These are phyloP conservation scores for Alopecurus myosuroides DNA, from an alignment of 176 grass and related monocot species.

Conservation along the genomic window DNA sequence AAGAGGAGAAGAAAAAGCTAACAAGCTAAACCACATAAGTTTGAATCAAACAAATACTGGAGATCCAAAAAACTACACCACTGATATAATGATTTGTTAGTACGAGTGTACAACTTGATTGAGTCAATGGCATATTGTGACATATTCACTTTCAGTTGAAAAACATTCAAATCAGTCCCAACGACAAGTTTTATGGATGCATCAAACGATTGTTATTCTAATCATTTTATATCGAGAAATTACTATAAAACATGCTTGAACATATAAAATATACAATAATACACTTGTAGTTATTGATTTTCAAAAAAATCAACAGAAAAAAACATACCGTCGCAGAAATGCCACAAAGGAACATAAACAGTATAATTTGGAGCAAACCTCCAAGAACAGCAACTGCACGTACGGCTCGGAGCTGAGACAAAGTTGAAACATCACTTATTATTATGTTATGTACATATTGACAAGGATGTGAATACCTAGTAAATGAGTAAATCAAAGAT, in stretches of 20 bases:
- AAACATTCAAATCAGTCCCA: background rate
- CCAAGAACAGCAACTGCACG: constrained; percentile 93
- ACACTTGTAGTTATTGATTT: background rate
- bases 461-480: background rate
- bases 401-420: constrained; percentile 82
- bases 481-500: constrained; percentile 14
- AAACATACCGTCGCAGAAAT: constrained; percentile 84
- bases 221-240: background rate
- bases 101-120: background rate
- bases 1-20: background rate
- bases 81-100: background rate
- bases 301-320: constrained; percentile 15
- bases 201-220: background rate
- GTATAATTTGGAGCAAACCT: constrained; percentile 90
- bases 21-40: background rate
- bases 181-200: background rate
- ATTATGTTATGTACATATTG: constrained; percentile 10
- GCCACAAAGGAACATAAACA: constrained; percentile 99
- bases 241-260: constrained; percentile 1
- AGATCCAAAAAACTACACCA: background rate
- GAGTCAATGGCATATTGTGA: background rate
- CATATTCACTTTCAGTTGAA: background rate
- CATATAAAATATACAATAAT: background rate
- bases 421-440: constrained; percentile 21
- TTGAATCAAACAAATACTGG: background rate